A percentile compares a stretch with the other conserved stretches of the same genome.
Evolutionary conservation across 2,329 filamentous ascomycete species (phyloP).

Genomic region (Venturiaceae sp.): DNA sequence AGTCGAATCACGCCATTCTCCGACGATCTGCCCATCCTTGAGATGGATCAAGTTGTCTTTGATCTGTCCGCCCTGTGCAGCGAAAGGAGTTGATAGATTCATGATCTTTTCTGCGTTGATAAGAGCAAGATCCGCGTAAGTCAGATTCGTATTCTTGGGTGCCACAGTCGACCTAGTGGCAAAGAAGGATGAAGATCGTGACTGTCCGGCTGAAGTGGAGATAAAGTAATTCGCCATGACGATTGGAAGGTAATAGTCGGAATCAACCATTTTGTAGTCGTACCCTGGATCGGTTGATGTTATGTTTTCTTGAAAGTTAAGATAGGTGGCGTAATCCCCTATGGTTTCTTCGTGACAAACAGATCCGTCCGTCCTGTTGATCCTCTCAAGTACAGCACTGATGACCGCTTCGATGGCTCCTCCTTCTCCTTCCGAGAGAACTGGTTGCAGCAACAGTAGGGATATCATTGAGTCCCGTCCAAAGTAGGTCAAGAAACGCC

Average conservation of each 20-base stretch:
- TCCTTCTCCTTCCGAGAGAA: conserved; percentile 45
- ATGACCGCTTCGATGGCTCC: conserved; percentile 54
- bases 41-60: conserved; percentile 49
- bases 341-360: conserved; percentile 58
- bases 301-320: conserved; percentile 45
- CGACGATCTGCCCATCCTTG: conserved; percentile 43
- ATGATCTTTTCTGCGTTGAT: conserved; percentile 50
- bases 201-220: conserved; percentile 30
- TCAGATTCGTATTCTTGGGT: conserved; percentile 40
- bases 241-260: conserved; percentile 51
- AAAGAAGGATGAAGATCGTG: conserved; percentile 27
- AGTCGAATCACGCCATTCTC: conserved; percentile 54
- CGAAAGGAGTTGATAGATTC: conserved; percentile 44
- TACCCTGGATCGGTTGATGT: conserved; percentile 43
- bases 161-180: conserved; percentile 38
- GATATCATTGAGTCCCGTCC: conserved; percentile 56
- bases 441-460: conserved; percentile 45
- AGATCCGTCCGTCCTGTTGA: conserved; percentile 50
- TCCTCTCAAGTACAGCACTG: conserved; percentile 48
- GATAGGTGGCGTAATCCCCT: conserved; percentile 53
- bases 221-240: conserved; percentile 51
- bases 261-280: conserved; percentile 53
- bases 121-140: conserved; percentile 42
- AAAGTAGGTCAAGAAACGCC: conserved; percentile 59
- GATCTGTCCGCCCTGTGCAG: conserved; percentile 33